A percentile compares a stretch with the other conserved stretches of the same genome.
Conservation (phyloP, 2,329 filamentous ascomycete species). For the Pyricularia pennisetigena region DNA sequence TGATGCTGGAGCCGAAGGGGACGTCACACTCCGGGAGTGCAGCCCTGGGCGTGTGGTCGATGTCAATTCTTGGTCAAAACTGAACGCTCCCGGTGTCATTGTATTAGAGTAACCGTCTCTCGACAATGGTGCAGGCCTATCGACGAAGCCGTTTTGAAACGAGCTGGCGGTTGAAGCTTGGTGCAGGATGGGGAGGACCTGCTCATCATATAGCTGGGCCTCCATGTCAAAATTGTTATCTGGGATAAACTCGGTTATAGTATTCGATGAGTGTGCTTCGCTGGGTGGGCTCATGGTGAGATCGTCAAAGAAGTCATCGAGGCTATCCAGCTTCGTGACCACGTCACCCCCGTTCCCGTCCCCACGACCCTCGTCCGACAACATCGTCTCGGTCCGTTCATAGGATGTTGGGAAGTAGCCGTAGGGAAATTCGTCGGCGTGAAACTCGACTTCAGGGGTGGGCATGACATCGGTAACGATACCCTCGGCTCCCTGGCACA, state of each 20-base stretch:
- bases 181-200: conserved; percentile 81
- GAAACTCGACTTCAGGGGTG: conserved; percentile 86
- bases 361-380: conserved; percentile 70
- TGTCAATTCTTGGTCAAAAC: conserved; percentile 16
- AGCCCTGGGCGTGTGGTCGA: conserved; percentile 48
- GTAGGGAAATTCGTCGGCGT: conserved; percentile 77
- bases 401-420: conserved; percentile 59
- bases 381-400: conserved; percentile 81
- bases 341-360: conserved; percentile 75
- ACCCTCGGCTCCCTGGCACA: conserved; percentile 64
- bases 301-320: conserved; percentile 78
- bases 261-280: conserved; percentile 51
- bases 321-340: conserved; percentile 66
- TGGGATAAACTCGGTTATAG: conserved; percentile 54
- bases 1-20: conserved; percentile 53
- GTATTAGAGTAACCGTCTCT: conserved; percentile 46
- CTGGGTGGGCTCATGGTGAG: conserved; percentile 48
- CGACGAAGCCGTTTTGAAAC: conserved; percentile 78
- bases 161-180: conserved; percentile 71
- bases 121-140: conserved; percentile 49
- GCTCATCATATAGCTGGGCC: conserved; percentile 83
- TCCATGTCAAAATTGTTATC: conserved; percentile 58
- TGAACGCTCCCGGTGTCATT: conserved; percentile 54
- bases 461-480: conserved; percentile 48
- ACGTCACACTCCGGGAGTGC: conserved; percentile 77